Conservation (phyloP, 139 green algal species). For the Coccomyxa sp. region DNA sequence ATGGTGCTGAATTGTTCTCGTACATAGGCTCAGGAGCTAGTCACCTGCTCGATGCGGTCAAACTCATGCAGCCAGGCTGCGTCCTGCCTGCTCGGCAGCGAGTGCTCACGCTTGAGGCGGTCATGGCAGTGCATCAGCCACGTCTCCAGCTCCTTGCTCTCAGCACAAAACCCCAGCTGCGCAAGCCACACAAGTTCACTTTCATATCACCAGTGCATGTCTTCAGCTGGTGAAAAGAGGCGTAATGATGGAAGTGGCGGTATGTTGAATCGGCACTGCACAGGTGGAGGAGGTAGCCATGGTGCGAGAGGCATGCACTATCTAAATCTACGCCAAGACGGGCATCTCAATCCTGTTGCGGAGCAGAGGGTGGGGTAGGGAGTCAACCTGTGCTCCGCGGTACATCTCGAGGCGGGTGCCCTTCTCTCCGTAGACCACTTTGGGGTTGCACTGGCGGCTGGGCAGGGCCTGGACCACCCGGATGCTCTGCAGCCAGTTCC, state of each 20-base stretch:
- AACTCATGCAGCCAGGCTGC: neutral
- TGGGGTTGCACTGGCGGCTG: neutral
- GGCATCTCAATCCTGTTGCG: too few relatives aligned
- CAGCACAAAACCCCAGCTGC: neutral
- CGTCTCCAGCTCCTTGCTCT: neutral
- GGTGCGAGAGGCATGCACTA: too few relatives aligned
- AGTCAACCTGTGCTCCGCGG: neutral
- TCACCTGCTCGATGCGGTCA: neutral
- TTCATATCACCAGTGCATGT: too few relatives aligned
- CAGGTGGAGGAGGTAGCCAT: too few relatives aligned
- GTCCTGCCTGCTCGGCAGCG: neutral
- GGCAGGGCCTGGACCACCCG: neutral
- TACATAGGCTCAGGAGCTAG: too few relatives aligned
- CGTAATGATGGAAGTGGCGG: too few relatives aligned
- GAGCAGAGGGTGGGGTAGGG: too few relatives aligned
- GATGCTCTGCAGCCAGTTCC: neutral
- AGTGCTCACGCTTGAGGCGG: neutral
- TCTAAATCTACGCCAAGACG: too few relatives aligned
- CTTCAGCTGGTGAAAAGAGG: too few relatives aligned
- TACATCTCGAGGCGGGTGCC: neutral
- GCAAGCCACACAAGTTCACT: neutral
- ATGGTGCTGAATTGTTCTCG: too few relatives aligned
- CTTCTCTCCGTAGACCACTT: neutral
- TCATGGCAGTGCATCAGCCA: neutral
- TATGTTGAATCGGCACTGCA: too few relatives aligned